Evolutionary conservation across 768 basidiomycete genomes (phyloP).

Genomic region (Rhizopogon vinicolor): DNA sequence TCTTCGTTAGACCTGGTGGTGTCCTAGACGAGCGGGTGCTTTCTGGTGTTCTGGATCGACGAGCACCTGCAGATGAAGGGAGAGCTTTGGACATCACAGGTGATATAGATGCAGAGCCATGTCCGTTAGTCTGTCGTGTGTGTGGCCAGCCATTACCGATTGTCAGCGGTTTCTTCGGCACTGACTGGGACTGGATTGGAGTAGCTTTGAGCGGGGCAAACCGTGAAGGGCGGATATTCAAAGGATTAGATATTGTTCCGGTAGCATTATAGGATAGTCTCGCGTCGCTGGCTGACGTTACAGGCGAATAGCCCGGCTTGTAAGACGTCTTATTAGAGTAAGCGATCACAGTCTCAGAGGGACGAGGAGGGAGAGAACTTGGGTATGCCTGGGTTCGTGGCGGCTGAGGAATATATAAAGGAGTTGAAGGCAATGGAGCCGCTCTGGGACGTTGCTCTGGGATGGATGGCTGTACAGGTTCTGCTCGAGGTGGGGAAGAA

Average conservation of each 20-base stretch:
- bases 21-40: slow-evolving; percentile 29
- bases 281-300: slow-evolving; percentile 24
- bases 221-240: slow-evolving; percentile 49
- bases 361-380: slow-evolving; percentile 12
- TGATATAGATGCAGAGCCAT: slow-evolving; percentile 3
- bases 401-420: slow-evolving; percentile 9
- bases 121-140: slow-evolving; percentile 22
- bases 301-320: slow-evolving; percentile 20
- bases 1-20: slow-evolving; percentile 27
- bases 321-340: slow-evolving; percentile 10
- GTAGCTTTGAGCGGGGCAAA: slow-evolving; percentile 8
- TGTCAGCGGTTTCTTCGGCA: slow-evolving; percentile 32
- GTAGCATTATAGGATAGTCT: slow-evolving; percentile 34
- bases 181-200: slow-evolving; percentile 8
- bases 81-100: slow-evolving; percentile 9
- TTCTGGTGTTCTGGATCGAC: slow-evolving; percentile 22
- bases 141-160: slow-evolving; percentile 50
- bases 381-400: slow-evolving; percentile 4
- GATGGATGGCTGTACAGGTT: slow-evolving; percentile 5
- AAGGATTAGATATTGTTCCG: slow-evolving; percentile 46
- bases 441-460: slow-evolving; percentile 9
- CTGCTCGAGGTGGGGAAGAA: slow-evolving; percentile 6
- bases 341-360: slow-evolving; percentile 9
- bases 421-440: slow-evolving; percentile 5
- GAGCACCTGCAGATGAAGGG: slow-evolving; percentile 9